Conservation (phyloP, 2,329 filamentous ascomycete species). For the Aspergillus sp. region DNA sequence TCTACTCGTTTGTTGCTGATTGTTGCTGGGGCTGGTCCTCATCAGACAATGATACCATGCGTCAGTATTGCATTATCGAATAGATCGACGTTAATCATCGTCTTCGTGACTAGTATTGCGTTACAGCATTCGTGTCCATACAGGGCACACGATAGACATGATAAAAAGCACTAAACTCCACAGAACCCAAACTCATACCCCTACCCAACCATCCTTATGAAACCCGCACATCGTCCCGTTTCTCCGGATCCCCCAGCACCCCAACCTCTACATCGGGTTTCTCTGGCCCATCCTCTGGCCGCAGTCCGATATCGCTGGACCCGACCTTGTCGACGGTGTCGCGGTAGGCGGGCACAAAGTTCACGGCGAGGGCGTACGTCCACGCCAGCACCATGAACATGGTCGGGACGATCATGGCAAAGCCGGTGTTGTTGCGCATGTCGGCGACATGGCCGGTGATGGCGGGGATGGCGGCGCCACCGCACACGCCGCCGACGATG, state of each 20-base stretch:
- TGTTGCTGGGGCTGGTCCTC: background rate
- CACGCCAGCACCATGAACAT: slow-evolving; percentile 59
- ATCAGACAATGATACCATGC: slow-evolving; percentile 5
- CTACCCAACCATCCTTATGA: background rate
- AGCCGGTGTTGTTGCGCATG: slow-evolving; percentile 56
- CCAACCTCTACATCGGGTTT: slow-evolving; percentile 15
- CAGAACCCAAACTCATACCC: background rate
- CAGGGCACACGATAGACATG: no score
- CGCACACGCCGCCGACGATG: slow-evolving; percentile 69
- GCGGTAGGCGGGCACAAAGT: slow-evolving; percentile 65
- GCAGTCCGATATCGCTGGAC: slow-evolving; percentile 45
- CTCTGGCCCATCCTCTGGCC: slow-evolving; percentile 27
- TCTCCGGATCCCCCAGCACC: slow-evolving; percentile 8
- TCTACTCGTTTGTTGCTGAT: background rate
- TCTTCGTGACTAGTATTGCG: no score
- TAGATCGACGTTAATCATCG: no score
- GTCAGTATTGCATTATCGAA: no score
- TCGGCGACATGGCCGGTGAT: slow-evolving; percentile 69
- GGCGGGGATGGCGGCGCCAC: slow-evolving; percentile 72
- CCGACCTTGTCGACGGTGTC: slow-evolving; percentile 60
- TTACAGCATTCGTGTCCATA: no score
- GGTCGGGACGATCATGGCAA: slow-evolving; percentile 66
- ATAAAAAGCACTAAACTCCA: background rate
- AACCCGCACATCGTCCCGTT: background rate
- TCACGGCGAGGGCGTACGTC: slow-evolving; percentile 60